Evolutionary conservation across 1,284 basidiomycete species (phyloP).

Genomic region (Sphaerobolus stellatus): DNA sequence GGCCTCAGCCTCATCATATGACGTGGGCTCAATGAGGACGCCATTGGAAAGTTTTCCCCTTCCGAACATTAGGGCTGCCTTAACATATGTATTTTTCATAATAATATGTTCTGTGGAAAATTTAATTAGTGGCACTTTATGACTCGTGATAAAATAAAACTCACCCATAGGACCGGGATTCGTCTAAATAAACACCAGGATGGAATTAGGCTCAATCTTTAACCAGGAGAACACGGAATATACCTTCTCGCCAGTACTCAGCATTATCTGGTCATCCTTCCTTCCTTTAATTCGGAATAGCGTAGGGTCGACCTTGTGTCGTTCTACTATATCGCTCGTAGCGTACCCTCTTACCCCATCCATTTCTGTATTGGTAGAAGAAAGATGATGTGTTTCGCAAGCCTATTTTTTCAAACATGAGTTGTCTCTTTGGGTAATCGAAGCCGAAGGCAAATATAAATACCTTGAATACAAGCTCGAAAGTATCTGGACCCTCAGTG

Average conservation of each 20-base stretch:
- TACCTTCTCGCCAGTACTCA: constrained; percentile 38
- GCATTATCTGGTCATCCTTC: constrained; percentile 37
- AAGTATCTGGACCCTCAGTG: background rate
- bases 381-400: constrained; percentile 17
- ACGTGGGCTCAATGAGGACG: constrained; percentile 40
- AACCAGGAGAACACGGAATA: background rate
- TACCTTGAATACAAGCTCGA: constrained; percentile 6
- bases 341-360: constrained; percentile 32
- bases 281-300: constrained; percentile 31
- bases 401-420: background rate
- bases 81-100: constrained; percentile 34
- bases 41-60: constrained; percentile 42
- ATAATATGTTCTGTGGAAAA: constrained; percentile 21
- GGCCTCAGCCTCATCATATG: constrained; percentile 23
- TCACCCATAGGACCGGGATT: constrained; percentile 15
- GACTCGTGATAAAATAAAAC: background rate
- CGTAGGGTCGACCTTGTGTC: constrained; percentile 27
- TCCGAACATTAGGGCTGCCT: constrained; percentile 39
- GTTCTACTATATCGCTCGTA: constrained; percentile 38
- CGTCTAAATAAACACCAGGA: constrained; percentile 5
- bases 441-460: background rate
- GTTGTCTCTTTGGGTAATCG: background rate
- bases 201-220: background rate
- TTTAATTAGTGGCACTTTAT: background rate
- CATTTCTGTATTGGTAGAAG: constrained; percentile 27